Evolutionary conservation across 2,329 filamentous ascomycete genomes (phyloP).

Genomic region (Xylaria digitata): DNA sequence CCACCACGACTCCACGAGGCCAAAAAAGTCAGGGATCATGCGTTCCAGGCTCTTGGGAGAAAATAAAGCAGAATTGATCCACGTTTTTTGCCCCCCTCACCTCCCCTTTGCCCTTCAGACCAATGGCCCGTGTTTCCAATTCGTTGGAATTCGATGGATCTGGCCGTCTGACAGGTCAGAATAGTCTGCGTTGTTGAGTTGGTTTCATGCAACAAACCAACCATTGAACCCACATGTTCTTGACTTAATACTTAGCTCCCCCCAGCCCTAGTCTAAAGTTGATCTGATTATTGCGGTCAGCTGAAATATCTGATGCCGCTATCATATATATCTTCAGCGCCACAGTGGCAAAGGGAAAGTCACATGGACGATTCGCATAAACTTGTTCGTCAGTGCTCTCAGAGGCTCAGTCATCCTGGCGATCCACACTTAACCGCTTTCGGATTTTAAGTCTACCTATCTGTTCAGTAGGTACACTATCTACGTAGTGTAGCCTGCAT

Average conservation of each 20-base stretch:
- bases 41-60: slow-evolving; percentile 47
- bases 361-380: slow-evolving; percentile 2
- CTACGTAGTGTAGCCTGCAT: no score
- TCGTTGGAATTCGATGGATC: slow-evolving; percentile 16
- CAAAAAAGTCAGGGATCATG: slow-evolving; percentile 42
- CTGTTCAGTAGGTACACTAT: no score
- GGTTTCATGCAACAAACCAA: slow-evolving; percentile 15
- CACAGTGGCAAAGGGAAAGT: slow-evolving; percentile 15
- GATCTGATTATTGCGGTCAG: slow-evolving; percentile 7
- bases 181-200: slow-evolving; percentile 5
- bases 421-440: no score
- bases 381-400: no score
- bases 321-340: neutral
- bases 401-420: no score
- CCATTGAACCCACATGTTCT: slow-evolving; percentile 18
- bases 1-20: slow-evolving; percentile 28
- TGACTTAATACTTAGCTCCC: neutral
- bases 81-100: slow-evolving; percentile 6
- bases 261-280: neutral
- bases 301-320: slow-evolving; percentile 17
- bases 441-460: no score
- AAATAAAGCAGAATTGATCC: neutral
- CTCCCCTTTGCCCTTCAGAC: neutral
- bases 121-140: slow-evolving; percentile 17
- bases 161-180: slow-evolving; percentile 7